Conservation (phyloP, 148 eudicot genomes). For the Dianthus caryophyllus region DNA sequence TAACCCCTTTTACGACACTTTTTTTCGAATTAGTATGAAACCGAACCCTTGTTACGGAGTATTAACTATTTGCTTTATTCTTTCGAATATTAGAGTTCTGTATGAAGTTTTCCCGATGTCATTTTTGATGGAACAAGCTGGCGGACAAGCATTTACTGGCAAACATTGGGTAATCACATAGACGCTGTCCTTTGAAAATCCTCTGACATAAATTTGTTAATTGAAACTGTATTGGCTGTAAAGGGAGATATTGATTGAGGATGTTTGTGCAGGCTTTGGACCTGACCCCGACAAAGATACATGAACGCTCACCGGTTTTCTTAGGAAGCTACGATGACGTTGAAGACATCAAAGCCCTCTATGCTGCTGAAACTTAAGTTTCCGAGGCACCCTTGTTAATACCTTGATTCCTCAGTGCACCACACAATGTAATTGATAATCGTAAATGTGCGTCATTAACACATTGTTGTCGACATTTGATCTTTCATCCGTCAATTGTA, state of each 20-base stretch:
- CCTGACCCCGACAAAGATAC: conserved; percentile 71
- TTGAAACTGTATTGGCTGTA: no score
- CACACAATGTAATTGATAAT: neutral
- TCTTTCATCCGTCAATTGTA: conserved; percentile 9
- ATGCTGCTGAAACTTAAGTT: conserved; percentile 57
- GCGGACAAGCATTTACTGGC: conserved; percentile 95
- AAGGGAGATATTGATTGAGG: conserved; percentile 1
- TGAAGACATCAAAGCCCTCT: conserved; percentile 81
- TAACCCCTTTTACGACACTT: no score
- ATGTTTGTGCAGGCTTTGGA: conserved; percentile 66
- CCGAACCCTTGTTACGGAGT: no score
- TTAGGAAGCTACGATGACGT: conserved; percentile 95
- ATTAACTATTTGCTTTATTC: neutral
- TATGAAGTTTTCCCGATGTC: conserved; percentile 99
- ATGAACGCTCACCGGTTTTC: conserved; percentile 89
- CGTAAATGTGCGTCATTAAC: conserved; percentile 21
- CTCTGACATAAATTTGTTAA: neutral
- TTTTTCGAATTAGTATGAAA: no score
- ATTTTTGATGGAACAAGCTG: conserved; percentile 95
- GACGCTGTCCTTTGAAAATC: conserved; percentile 1
- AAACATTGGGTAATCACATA: conserved; percentile 60
- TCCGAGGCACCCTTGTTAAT: conserved; percentile 6
- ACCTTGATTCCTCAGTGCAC: neutral
- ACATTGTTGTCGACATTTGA: conserved; percentile 18
- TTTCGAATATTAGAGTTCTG: conserved; percentile 61